Evolutionary conservation across 768 basidiomycete genomes (phyloP).

Genomic region (Lactarius pseudohatsudake): DNA sequence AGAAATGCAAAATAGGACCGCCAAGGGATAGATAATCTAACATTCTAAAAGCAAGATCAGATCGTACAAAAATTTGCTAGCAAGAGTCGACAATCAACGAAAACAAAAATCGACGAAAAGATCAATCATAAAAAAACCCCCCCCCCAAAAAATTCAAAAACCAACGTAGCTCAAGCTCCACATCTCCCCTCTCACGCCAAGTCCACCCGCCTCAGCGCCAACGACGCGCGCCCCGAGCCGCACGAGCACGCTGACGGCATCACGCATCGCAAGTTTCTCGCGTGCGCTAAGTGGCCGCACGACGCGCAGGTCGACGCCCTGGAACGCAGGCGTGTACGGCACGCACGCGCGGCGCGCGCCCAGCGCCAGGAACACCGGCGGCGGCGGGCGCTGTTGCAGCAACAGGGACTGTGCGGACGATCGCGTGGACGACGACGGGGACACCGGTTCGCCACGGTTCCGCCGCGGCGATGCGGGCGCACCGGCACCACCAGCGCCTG

Average conservation of each 20-base stretch:
- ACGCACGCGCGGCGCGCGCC: slow-evolving; percentile 29
- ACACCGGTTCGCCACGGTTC: neutral
- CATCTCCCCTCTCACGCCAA: slow-evolving; percentile 28
- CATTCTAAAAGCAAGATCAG: neutral
- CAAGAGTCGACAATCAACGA: neutral
- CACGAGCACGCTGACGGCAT: slow-evolving; percentile 25
- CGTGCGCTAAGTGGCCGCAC: slow-evolving; percentile 28
- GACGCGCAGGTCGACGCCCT: slow-evolving; percentile 28
- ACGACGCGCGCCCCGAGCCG: slow-evolving; percentile 23
- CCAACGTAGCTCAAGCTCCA: slow-evolving; percentile 31
- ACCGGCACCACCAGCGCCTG: neutral
- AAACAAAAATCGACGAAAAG: slow-evolving; percentile 5
- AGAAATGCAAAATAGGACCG: neutral
- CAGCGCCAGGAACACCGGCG: slow-evolving; percentile 28
- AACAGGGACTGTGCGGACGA: slow-evolving; percentile 8
- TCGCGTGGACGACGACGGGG: neutral
- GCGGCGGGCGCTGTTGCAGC: slow-evolving; percentile 2
- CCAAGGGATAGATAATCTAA: neutral
- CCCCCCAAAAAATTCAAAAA: slow-evolving; percentile 14
- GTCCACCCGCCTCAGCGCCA: slow-evolving; percentile 15
- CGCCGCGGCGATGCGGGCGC: neutral
- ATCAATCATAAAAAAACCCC: neutral
- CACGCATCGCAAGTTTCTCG: slow-evolving; percentile 28
- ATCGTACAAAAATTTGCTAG: neutral
- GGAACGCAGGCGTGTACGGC: slow-evolving; percentile 29